Base-by-base conservation (phyloP, 2,329 filamentous ascomycete species). In the Aspergillus sp. region DNA sequence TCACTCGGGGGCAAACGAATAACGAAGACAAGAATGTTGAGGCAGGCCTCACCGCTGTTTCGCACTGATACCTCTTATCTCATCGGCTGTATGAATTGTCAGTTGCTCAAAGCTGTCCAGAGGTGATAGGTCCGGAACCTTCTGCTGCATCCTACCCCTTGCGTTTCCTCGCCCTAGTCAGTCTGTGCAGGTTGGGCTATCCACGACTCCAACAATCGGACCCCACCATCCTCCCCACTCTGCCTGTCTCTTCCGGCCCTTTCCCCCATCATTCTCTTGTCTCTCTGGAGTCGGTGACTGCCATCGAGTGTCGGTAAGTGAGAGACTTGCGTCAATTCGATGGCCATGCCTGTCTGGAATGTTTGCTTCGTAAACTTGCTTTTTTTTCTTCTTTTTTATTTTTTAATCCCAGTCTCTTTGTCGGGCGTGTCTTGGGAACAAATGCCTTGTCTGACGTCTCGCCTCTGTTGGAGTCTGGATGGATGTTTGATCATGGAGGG, bases 141-240 rank as follows among this genome's bases (percentile, higher is more conserved):
- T 64, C 57, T 56, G 56, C 52, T 63, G 58, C 58, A 55, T 54
- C 55, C 60, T 35, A 64, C 64, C 64, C 64, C 64, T 66, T 66
- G 64, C 64, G 61, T 55, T 55, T 55, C 23, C 43, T 55, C 52
- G 52, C 52, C 52, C 52, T 54, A 40, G 52, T 54, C 27, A 12
- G 52, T 55, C 52, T 41, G 44, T 55, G 52, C 52, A 55, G 52
- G 3, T 14, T 43, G 25, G n/a, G 53, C 40, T 50, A 53, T 46
- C 41, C 52, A 44, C 52, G 40, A 52, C 50, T 31, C 15, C 35
- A 37, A 37, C 15, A 31, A 9, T n/a, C 35, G 35, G 15, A 33
- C 33, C 43, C 17, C 41, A 37, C 43, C 35, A 37, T 37, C 9
- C 9, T 37, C 35, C 35, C 35, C 35, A 37, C 35, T 37, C 6